phyloP scores from a whole-genome alignment of 352 stramenopile species.

The Phytophthora palmivora region DNA sequence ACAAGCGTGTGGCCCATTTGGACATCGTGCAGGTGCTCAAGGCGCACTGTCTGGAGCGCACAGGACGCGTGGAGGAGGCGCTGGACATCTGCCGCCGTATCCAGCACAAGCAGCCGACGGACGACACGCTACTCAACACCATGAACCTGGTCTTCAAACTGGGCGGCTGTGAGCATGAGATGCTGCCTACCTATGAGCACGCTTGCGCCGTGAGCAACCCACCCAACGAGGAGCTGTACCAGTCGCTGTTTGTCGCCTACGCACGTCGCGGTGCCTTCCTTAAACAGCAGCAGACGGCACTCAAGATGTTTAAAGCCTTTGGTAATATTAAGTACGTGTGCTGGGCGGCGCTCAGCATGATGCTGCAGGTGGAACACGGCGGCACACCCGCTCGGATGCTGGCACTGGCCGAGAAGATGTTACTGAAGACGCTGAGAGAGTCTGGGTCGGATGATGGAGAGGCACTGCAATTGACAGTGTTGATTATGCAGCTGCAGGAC shows the following conservation, averaged over 20 bases:
- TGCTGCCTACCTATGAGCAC: conserved; percentile 80
- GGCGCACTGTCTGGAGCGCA: conserved; percentile 86
- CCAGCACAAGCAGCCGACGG: conserved; percentile 69
- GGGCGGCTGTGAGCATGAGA: conserved; percentile 73
- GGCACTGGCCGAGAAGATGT: conserved; percentile 79
- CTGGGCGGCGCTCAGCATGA: conserved; percentile 85
- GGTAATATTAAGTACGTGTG: conserved; percentile 79
- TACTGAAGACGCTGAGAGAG: conserved; percentile 78
- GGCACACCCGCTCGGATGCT: conserved; percentile 77
- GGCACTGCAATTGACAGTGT: conserved; percentile 69
- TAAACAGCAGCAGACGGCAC: conserved; percentile 88
- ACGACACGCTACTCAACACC: conserved; percentile 86
- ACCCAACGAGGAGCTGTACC: conserved; percentile 75
- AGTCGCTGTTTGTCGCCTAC: conserved; percentile 79
- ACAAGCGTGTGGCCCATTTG: conserved; percentile 81
- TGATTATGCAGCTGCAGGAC: conserved; percentile 78
- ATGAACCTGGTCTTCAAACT: conserved; percentile 88
- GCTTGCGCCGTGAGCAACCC: conserved; percentile 55
- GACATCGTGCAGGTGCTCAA: conserved; percentile 89
- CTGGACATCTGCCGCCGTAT: conserved; percentile 74
- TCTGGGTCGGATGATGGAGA: conserved; percentile 67
- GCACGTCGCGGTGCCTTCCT: conserved; percentile 68
- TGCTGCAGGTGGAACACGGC: conserved; percentile 81
- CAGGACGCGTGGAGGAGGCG: conserved; percentile 68
- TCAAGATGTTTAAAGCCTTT: conserved; percentile 89